A percentile compares a stretch with the other conserved stretches of the same genome.
Conservation (phyloP, 768 basidiomycete genomes). For the Cantharellus cinnabarinus region DNA sequence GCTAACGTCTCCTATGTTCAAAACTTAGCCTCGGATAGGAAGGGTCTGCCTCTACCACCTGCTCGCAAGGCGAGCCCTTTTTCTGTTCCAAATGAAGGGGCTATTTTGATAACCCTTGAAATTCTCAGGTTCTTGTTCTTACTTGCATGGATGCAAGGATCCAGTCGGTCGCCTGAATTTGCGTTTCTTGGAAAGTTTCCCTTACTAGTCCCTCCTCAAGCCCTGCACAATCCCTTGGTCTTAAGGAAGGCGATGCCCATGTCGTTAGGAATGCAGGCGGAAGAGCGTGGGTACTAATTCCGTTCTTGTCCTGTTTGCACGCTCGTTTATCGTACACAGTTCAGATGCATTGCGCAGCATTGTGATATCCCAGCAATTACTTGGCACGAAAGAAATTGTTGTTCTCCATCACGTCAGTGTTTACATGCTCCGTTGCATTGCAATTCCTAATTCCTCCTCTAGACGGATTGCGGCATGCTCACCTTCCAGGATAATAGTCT, state of each 20-base stretch:
- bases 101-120: slow-evolving; percentile 1
- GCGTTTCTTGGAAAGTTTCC: slow-evolving; percentile 2
- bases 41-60: slow-evolving; percentile 23
- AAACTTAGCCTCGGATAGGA: slow-evolving; percentile 19
- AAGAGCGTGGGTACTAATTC: slow-evolving; percentile 25
- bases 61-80: slow-evolving; percentile 21
- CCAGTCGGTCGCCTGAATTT: slow-evolving; percentile 23
- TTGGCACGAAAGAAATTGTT: slow-evolving; percentile 47
- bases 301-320: not conserved
- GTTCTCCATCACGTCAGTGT: slow-evolving; percentile 34
- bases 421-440: not conserved
- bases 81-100: slow-evolving; percentile 9
- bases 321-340: slow-evolving; percentile 16
- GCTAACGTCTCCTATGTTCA: slow-evolving; percentile 27
- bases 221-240: slow-evolving; percentile 36
- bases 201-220: slow-evolving; percentile 15
- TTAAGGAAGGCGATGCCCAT: slow-evolving; percentile 48
- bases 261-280: slow-evolving; percentile 60
- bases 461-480: slow-evolving; percentile 50
- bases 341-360: slow-evolving; percentile 45
- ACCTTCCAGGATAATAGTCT: slow-evolving; percentile 30
- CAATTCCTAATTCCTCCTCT: not conserved
- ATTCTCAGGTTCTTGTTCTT: slow-evolving; percentile 13
- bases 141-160: slow-evolving; percentile 62
- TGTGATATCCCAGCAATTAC: slow-evolving; percentile 50